Evolutionary conservation across 495 filamentous ascomycete genomes (phyloP), one percentile per base, ranked within the genome.

Genomic region (Aspergillus haitiensis): DNA sequence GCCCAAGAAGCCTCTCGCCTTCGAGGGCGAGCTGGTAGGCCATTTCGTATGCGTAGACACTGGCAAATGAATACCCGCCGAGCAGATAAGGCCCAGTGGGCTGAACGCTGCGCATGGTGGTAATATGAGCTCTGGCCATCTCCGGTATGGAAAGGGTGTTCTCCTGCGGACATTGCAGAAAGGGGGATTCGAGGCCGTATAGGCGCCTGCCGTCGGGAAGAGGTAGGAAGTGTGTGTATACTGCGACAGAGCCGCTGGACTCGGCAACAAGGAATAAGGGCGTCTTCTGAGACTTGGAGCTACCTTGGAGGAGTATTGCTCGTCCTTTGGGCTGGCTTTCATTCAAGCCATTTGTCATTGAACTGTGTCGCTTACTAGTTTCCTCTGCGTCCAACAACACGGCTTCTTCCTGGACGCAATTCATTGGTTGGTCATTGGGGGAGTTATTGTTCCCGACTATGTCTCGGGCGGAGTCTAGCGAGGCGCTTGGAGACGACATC

Each of bases 1-100:
- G 45, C 9, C 34, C 44, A 7, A 55, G 15, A 6, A 63, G 34
- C 5, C 18, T 42, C 13, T 63, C 55, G 9, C 60, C 60, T 8
- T 54, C 33, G 5, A 16, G 40, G 34, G 42, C 33, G 4, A 63
- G 60, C 9, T 44, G 55, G 33, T 48, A 50, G 1, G 49, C 50
- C 13, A 58, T 52, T 15, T 63, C 60, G 34, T 49, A 58, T 8
- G 60, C 60, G 32, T 58, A 34, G 31, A 55, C 31, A 4, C 33
- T 34, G 32, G 55, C 60, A 10, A 56, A 52, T 7, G 60, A 63
- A 49, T 55, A 63, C 2, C 60, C 60, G n/a, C 55, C 60, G 7
- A 63, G 33, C 6, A 55, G 32, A 36, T 63, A 63, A 0, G 60
- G 60, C 4, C 60, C 60, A 6, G 44, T 16, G 8, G 60, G 60